These are phyloP conservation scores for Parafenestella ontariensis DNA, from an alignment of 2,329 filamentous ascomycete species.

Conservation along the genomic window DNA sequence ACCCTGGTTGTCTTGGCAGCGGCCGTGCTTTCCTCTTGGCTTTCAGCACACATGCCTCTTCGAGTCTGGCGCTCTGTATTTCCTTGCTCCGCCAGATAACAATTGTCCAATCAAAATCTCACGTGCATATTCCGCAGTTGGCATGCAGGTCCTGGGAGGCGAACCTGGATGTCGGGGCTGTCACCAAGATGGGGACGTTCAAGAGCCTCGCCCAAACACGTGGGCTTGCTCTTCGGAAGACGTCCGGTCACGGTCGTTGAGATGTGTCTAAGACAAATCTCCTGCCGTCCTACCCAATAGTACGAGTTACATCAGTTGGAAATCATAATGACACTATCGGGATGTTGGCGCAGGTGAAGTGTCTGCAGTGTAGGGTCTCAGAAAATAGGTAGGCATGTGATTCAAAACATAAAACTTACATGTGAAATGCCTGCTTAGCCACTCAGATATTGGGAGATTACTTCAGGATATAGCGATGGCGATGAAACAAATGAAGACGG, in stretches of 20 bases:
- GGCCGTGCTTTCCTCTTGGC: constrained; percentile 31
- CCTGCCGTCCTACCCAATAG: not conserved
- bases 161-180: constrained; percentile 24
- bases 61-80: constrained; percentile 7
- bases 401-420: no score
- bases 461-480: no score
- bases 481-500: no score
- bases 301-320: not conserved
- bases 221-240: constrained; percentile 7
- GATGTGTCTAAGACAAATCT: not conserved
- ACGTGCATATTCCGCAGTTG: constrained; percentile 28
- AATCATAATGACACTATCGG: no score
- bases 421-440: no score
- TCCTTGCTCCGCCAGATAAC: constrained; percentile 28
- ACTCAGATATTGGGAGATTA: no score
- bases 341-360: no score
- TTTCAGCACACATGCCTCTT: constrained; percentile 30
- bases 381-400: no score
- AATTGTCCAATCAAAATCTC: constrained; percentile 33
- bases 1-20: constrained; percentile 23
- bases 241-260: not conserved
- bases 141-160: constrained; percentile 9
- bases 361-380: no score
- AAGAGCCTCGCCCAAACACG: constrained; percentile 6
- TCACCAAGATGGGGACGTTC: not conserved